A percentile compares a stretch with the other conserved stretches of the same genome.
Conservation (phyloP, 768 basidiomycete species). For the Termitomyces sp. region DNA sequence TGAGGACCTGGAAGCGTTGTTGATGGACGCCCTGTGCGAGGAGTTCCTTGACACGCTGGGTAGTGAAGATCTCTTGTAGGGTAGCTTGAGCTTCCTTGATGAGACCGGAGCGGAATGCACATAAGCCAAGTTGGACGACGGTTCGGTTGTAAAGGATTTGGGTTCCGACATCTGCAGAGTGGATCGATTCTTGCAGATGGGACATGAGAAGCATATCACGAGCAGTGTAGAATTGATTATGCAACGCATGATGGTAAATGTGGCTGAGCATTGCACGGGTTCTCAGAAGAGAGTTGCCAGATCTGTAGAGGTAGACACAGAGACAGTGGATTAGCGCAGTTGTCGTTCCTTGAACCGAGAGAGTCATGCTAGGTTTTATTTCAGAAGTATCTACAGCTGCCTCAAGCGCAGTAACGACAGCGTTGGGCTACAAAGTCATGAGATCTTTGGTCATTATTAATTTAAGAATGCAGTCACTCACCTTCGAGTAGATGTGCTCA, state of each 20-base stretch:
- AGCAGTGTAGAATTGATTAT: conserved; percentile 94
- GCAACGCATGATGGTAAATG: conserved; percentile 94
- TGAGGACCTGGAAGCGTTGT: conserved; percentile 79
- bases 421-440: conserved; percentile 66
- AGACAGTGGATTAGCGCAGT: conserved; percentile 82
- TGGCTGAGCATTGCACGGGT: conserved; percentile 97
- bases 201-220: conserved; percentile 99
- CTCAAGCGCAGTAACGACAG: conserved; percentile 89
- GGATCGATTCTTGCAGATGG: conserved; percentile 94
- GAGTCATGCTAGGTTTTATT: conserved; percentile 56
- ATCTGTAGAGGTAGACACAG: conserved; percentile 90
- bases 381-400: conserved; percentile 53
- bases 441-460: conserved; percentile 1
- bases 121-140: conserved; percentile 94
- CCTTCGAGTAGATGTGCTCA: conserved; percentile 99
- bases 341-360: conserved; percentile 50
- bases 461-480: conserved; percentile 22
- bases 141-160: conserved; percentile 98
- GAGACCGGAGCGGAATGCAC: conserved; percentile 92
- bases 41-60: conserved; percentile 95
- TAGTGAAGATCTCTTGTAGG: conserved; percentile 92
- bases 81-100: conserved; percentile 93
- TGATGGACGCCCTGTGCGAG: conserved; percentile 96
- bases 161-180: conserved; percentile 93
- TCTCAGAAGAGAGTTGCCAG: conserved; percentile 84